phyloP scores from a whole-genome alignment of 306 rosid genomes.

The Notholithocarpus densiflorus region DNA sequence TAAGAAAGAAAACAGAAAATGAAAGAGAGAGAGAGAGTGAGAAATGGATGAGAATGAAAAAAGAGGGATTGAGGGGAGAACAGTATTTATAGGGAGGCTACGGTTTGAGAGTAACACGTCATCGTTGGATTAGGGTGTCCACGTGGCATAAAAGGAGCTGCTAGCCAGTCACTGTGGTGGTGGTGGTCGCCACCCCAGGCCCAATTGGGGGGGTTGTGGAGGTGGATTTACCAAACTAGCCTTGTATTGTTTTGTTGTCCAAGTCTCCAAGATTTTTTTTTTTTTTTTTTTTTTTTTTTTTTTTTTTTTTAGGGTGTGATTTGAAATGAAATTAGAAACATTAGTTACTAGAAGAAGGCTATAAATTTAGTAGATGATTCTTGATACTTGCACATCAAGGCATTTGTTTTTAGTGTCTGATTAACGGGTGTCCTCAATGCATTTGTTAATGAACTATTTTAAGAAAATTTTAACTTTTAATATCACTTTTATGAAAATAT shows the following conservation, averaged over 20 bases:
- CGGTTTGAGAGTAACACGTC: conserved; percentile 57
- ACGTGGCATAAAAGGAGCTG: conserved; percentile 10
- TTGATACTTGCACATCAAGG: neutral
- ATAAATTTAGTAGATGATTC: neutral
- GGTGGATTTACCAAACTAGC: neutral
- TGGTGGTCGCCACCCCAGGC: conserved; percentile 8
- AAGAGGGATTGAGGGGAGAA: neutral
- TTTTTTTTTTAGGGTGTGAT: neutral
- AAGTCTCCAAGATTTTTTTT: too few relatives aligned
- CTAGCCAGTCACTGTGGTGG: neutral
- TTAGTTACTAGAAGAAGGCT: neutral
- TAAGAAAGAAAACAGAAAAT: neutral
- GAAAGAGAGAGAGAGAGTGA: neutral
- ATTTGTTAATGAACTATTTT: too few relatives aligned
- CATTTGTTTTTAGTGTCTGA: neutral
- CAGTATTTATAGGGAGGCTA: conserved; percentile 72
- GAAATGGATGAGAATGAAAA: conserved; percentile 63
- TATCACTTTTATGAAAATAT: too few relatives aligned
- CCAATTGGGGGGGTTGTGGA: neutral
- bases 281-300: too few relatives aligned
- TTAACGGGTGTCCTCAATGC: too few relatives aligned
- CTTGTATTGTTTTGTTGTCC: neutral
- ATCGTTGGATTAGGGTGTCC: conserved; percentile 23
- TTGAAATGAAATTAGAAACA: neutral
- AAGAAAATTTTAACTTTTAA: too few relatives aligned